phyloP scores from a whole-genome alignment of 2,329 filamentous ascomycete species.

The Chaetomium strumarium region DNA sequence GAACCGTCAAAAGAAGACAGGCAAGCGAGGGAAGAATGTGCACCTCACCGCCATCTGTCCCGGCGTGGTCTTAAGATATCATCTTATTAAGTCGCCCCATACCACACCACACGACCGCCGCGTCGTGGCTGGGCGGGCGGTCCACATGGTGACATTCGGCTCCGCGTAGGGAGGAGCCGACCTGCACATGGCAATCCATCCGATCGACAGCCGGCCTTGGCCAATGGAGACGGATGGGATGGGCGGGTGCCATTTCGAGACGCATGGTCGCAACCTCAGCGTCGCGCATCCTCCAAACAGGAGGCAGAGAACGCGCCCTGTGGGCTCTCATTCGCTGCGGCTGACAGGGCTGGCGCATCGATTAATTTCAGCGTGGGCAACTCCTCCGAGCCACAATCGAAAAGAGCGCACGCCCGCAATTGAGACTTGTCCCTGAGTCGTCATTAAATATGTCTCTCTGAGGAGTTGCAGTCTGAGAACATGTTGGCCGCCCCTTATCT shows the following conservation, averaged over 20 bases:
- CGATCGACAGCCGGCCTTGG: neutral
- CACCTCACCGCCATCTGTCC: too few relatives aligned
- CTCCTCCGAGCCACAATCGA: neutral
- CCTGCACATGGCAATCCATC: neutral
- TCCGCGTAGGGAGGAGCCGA: neutral
- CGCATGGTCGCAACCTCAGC: slow-evolving; percentile 5
- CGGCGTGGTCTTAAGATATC: neutral
- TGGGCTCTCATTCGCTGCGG: slow-evolving; percentile 3
- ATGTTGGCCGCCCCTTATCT: too few relatives aligned
- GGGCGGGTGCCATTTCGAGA: slow-evolving; percentile 4
- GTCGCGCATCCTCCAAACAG: neutral
- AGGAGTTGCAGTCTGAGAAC: too few relatives aligned
- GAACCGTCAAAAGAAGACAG: neutral
- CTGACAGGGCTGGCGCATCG: neutral
- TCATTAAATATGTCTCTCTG: too few relatives aligned
- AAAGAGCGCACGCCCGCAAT: neutral
- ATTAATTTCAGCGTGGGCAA: neutral
- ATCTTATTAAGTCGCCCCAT: too few relatives aligned
- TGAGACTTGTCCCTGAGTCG: neutral
- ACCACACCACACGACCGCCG: neutral
- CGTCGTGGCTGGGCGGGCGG: neutral
- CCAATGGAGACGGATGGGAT: neutral
- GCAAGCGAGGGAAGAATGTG: neutral
- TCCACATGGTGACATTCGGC: neutral
- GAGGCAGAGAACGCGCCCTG: neutral